Conservation (phyloP, 768 basidiomycete genomes). For the Lepiota subincarnata region DNA sequence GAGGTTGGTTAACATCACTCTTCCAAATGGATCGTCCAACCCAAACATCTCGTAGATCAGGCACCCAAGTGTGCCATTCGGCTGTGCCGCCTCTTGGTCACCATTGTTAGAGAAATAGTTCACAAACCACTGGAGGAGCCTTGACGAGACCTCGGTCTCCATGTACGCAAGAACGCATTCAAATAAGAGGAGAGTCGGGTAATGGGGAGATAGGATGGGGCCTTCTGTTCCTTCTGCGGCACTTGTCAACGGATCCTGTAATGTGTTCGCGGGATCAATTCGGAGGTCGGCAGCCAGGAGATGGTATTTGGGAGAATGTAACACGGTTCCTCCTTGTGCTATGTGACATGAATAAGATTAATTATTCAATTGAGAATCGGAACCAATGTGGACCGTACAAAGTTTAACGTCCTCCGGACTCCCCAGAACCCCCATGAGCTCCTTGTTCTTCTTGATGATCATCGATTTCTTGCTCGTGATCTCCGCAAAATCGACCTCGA, state of each 20-base stretch:
- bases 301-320: slow-evolving; percentile 57
- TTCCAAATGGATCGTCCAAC: slow-evolving; percentile 83
- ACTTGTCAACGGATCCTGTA: slow-evolving; percentile 26
- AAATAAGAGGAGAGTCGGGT: slow-evolving; percentile 83
- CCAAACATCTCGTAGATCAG: slow-evolving; percentile 94
- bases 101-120: slow-evolving; percentile 38
- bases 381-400: slow-evolving; percentile 28
- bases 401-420: slow-evolving; percentile 36
- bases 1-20: slow-evolving; percentile 87
- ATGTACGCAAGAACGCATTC: slow-evolving; percentile 96
- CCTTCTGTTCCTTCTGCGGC: slow-evolving; percentile 17
- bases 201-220: slow-evolving; percentile 48
- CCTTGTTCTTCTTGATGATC: slow-evolving; percentile 66
- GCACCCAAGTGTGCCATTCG: slow-evolving; percentile 39
- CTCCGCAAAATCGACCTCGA: slow-evolving; percentile 91
- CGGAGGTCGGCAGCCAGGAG: slow-evolving; percentile 80
- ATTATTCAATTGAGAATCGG: not conserved
- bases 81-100: slow-evolving; percentile 8
- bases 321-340: slow-evolving; percentile 61
- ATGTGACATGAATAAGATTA: slow-evolving; percentile 6
- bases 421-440: slow-evolving; percentile 50
- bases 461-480: slow-evolving; percentile 81
- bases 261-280: slow-evolving; percentile 41
- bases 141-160: slow-evolving; percentile 50
- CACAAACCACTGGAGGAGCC: slow-evolving; percentile 71